These are phyloP conservation scores for Leccinum longicurvipes DNA, from an alignment of 768 basidiomycete genomes.

Conservation along the genomic window DNA sequence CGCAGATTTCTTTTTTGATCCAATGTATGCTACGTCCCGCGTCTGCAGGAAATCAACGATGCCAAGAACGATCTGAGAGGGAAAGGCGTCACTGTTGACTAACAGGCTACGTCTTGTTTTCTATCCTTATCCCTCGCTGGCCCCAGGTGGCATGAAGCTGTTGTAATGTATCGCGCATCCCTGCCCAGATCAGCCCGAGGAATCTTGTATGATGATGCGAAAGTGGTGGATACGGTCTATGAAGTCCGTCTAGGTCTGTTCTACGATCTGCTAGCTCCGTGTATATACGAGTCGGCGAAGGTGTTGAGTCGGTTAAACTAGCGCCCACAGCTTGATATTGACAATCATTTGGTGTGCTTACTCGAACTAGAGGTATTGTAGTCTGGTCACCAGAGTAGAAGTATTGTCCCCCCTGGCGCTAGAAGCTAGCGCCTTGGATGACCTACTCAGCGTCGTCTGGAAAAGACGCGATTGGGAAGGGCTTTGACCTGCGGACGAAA, in stretches of 20 bases:
- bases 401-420: too few species aligned
- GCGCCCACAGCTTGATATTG: not conserved
- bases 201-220: not conserved
- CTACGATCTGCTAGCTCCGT: not conserved
- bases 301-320: not conserved
- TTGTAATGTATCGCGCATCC: not conserved
- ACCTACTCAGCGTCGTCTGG: not conserved
- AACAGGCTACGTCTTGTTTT: not conserved
- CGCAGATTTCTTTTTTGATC: not conserved
- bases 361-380: too few species aligned
- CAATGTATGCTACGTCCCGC: not conserved
- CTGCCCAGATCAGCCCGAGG: not conserved
- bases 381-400: too few species aligned
- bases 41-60: conserved; percentile 53
- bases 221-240: not conserved
- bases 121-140: not conserved
- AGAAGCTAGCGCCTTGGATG: too few species aligned
- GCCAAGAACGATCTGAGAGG: conserved; percentile 57
- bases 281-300: not conserved
- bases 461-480: not conserved
- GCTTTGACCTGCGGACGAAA: not conserved
- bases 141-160: not conserved
- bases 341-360: too few species aligned
- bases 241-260: not conserved
- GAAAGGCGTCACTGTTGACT: conserved; percentile 62